Evolutionary conservation across 2,329 filamentous ascomycete species (phyloP).

Genomic region (Fusarium staphyleae): DNA sequence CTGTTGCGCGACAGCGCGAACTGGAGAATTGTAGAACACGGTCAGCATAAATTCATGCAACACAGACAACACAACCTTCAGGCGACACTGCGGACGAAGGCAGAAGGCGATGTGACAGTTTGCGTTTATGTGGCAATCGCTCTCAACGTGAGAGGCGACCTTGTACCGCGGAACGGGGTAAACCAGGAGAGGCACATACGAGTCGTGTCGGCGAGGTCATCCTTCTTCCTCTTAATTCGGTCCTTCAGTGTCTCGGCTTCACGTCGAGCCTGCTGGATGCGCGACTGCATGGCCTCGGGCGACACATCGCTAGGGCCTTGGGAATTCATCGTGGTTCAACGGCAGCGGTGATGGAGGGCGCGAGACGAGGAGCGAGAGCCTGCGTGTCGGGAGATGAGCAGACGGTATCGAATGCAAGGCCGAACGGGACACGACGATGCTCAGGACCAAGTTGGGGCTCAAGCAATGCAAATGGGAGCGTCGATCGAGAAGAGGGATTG

Average conservation of each 20-base stretch:
- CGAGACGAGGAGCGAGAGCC: slow-evolving; percentile 24
- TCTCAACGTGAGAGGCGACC: not conserved
- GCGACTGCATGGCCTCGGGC: slow-evolving; percentile 86
- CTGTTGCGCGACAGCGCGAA: slow-evolving; percentile 90
- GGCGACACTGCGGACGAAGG: not conserved
- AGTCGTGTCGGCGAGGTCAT: slow-evolving; percentile 97
- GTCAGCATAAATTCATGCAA: slow-evolving; percentile 37
- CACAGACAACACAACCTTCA: not conserved
- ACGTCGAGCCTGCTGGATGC: slow-evolving; percentile 89
- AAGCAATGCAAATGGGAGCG: slow-evolving; percentile 35
- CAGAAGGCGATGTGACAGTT: not conserved
- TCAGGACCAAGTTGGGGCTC: slow-evolving; percentile 36
- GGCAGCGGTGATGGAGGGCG: slow-evolving; percentile 13
- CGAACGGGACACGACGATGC: slow-evolving; percentile 27
- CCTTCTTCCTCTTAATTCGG: slow-evolving; percentile 99
- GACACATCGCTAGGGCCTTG: slow-evolving; percentile 69
- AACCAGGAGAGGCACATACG: slow-evolving; percentile 67
- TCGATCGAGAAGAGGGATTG: slow-evolving; percentile 30
- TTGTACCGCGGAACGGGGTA: not conserved
- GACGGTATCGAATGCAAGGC: slow-evolving; percentile 23
- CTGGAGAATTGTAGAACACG: slow-evolving; percentile 55
- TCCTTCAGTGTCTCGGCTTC: slow-evolving; percentile 98
- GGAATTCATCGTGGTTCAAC: slow-evolving; percentile 58
- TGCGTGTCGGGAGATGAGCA: slow-evolving; percentile 19
- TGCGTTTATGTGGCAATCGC: not conserved